phyloP scores from a whole-genome alignment of 1,139 yeast genomes.

The Waltiozyma sp. region DNA sequence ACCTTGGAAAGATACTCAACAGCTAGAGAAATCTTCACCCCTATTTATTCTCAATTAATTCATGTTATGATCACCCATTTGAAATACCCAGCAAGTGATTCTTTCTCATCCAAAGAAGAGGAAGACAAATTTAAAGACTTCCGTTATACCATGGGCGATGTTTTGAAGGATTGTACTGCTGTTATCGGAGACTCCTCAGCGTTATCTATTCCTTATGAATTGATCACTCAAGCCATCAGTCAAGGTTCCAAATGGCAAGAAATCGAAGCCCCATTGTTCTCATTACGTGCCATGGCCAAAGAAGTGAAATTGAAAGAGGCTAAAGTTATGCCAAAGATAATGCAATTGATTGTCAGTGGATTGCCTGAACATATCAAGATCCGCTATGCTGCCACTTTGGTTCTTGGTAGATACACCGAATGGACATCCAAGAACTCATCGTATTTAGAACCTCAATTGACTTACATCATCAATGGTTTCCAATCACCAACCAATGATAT shows the following conservation, averaged over 20 bases:
- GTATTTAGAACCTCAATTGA: conserved; percentile 69
- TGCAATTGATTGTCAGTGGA: conserved; percentile 51
- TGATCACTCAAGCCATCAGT: conserved; percentile 12
- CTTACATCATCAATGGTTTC: conserved; percentile 77
- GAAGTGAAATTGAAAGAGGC: conserved; percentile 67
- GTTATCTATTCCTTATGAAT: conserved; percentile 30
- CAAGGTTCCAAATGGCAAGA: conserved; percentile 56
- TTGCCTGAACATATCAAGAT: conserved; percentile 82
- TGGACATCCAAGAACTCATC: conserved; percentile 89
- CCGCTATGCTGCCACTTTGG: conserved; percentile 86
- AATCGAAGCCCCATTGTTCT: conserved; percentile 82
- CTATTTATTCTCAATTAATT: conserved; percentile 54
- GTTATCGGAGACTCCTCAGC: conserved; percentile 74
- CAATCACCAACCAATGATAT: conserved; percentile 38
- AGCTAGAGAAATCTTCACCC: conserved; percentile 46
- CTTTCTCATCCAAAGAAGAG: conserved; percentile 40
- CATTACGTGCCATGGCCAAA: conserved; percentile 90
- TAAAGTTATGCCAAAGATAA: conserved; percentile 63
- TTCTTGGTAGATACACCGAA: conserved; percentile 86
- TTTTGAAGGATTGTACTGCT: conserved; percentile 86
- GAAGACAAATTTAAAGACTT: conserved; percentile 92
- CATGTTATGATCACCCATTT: conserved; percentile 61
- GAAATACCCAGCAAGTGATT: conserved; percentile 53
- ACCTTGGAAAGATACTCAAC: conserved; percentile 52
- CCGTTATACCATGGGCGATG: conserved; percentile 95